phyloP scores from a whole-genome alignment of 2,329 filamentous ascomycete species.

The Aspergillus proliferans region DNA sequence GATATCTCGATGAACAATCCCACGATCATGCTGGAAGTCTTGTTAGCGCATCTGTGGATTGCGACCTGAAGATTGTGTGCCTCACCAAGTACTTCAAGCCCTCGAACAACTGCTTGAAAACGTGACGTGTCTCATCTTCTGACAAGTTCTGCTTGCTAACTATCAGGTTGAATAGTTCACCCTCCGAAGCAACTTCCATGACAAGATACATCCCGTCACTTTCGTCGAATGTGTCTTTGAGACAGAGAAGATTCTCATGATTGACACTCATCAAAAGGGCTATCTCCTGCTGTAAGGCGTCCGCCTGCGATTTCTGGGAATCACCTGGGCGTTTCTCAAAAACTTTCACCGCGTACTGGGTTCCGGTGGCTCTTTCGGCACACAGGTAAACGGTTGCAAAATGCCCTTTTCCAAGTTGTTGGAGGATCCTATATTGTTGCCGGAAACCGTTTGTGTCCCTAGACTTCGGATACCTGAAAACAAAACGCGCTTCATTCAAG shows the following conservation, averaged over 20 bases:
- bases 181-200: slow-evolving; percentile 81
- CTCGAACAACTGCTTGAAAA: slow-evolving; percentile 88
- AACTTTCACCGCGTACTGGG: slow-evolving; percentile 85
- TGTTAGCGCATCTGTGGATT: slow-evolving; percentile 2
- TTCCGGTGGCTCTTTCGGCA: slow-evolving; percentile 75
- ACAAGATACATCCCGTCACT: slow-evolving; percentile 84
- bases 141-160: slow-evolving; percentile 82
- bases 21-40: slow-evolving; percentile 72
- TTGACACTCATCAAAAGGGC: slow-evolving; percentile 95
- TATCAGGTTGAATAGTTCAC: slow-evolving; percentile 94
- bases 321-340: slow-evolving; percentile 81
- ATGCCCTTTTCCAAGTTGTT: slow-evolving; percentile 87
- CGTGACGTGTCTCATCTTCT: slow-evolving; percentile 74
- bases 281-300: slow-evolving; percentile 90
- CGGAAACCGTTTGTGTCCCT: slow-evolving; percentile 70
- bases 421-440: slow-evolving; percentile 76
- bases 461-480: slow-evolving; percentile 81
- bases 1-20: slow-evolving; percentile 95
- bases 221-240: slow-evolving; percentile 95
- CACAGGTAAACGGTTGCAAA: slow-evolving; percentile 92
- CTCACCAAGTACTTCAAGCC: slow-evolving; percentile 90
- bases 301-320: slow-evolving; percentile 75
- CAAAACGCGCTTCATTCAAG: slow-evolving; percentile 75
- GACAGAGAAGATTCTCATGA: slow-evolving; percentile 83
- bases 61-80: neutral